These are phyloP conservation scores for Trichothecium roseum DNA, from an alignment of 2,329 filamentous ascomycete genomes.

Conservation along the genomic window DNA sequence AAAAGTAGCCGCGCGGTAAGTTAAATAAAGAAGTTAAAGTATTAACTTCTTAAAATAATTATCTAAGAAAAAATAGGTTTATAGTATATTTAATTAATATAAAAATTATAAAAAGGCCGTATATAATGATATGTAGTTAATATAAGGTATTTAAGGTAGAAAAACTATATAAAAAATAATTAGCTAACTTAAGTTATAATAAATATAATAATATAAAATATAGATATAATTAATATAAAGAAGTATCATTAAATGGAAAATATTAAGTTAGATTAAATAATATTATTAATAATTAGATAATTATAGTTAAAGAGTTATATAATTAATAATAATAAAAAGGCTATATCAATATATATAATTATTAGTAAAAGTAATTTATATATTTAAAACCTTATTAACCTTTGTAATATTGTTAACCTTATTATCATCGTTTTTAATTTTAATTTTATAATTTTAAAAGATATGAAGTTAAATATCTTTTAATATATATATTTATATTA, in stretches of 20 bases:
- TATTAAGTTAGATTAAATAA: background rate
- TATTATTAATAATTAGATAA: slow-evolving; percentile 1
- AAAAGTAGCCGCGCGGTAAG: no score
- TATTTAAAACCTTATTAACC: background rate
- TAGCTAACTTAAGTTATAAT: slow-evolving; percentile 2
- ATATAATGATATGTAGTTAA: no score
- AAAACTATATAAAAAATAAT: no score
- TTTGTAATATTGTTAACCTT: background rate
- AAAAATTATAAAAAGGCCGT: no score
- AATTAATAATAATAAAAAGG: background rate
- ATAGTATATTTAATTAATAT: background rate
- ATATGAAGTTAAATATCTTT: background rate
- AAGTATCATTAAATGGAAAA: background rate
- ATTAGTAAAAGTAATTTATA: background rate
- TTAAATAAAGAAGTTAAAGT: no score
- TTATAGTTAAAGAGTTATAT: background rate
- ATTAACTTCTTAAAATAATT: no score
- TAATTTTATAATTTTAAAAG: background rate
- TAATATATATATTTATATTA: background rate
- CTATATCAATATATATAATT: background rate
- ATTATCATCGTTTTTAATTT: background rate
- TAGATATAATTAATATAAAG: background rate
- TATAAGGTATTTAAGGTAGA: background rate
- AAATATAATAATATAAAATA: background rate
- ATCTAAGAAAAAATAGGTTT: no score